Evolutionary conservation across 805 yeast species (phyloP), one percentile per base, ranked within the genome.

Genomic region (Peterozyma toletana): DNA sequence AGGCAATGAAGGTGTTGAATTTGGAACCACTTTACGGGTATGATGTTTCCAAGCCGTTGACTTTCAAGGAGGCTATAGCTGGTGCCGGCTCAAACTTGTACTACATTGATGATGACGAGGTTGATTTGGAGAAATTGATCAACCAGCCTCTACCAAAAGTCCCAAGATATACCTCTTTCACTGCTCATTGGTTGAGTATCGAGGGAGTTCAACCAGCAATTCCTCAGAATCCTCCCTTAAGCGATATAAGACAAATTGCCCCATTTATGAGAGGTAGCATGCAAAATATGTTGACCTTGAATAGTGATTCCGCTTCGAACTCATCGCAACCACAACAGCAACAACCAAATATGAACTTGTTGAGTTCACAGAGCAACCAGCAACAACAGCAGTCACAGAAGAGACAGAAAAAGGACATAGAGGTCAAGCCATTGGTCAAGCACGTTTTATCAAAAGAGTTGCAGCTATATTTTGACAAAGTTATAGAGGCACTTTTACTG

Each of bases 131-230:
- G 59, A 86, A 86, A 56, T 70, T 95, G 45, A 86, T 93, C 52
- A 91, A 93, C 59, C 91, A 85, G 59, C 97, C 96, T 30, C 68
- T 93, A 47, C 99, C 99, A 5, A 87, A 84, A 55, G 96, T 95
- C 2, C 99, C 99, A 4, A 75, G 98, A 46, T 81, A 83, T 48
- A 83, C 95, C 2, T 83, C 96, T 0, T 90, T 86, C 61, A 89
- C 98, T 0, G 95, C 97, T 5, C 95, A 86, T 60, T 91, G 99
- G 98, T 71, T 95, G 30, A 98, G 99, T 0, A 86, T 93, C 43
- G 99, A 93, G 63, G 99, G 99, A 46, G 96, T 93, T 9, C 99
- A 93, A 59, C 99, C 99, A 1, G 83, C 93, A 30, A 91, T 93
- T 44, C 95, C 97, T 2, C 99, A 95, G 64, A 93, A 93, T 65